These are phyloP conservation scores for Leptosphaerulina australis DNA, from an alignment of 2,329 filamentous ascomycete species.

Conservation along the genomic window DNA sequence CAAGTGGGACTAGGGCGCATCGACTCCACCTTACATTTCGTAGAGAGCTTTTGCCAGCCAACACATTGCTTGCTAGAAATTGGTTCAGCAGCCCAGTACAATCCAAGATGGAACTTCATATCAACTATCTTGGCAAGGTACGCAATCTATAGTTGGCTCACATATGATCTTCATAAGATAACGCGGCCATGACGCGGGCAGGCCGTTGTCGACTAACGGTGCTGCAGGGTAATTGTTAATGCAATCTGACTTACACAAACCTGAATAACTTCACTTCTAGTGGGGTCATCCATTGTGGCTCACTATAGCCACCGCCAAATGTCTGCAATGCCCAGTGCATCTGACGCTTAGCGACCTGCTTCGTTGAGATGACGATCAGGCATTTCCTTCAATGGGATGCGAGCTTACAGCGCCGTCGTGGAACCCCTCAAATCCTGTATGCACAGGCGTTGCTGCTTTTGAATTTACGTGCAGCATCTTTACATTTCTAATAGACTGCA, in stretches of 20 bases:
- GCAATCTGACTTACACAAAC: constrained; percentile 4
- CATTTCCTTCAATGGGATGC: constrained; percentile 11
- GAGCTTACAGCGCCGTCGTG: constrained; percentile 3
- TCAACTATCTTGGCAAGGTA: constrained; percentile 4
- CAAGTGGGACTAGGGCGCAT: constrained; percentile 10
- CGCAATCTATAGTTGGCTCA: constrained; percentile 6
- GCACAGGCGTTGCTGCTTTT: constrained; percentile 4
- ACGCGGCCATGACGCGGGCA: constrained; percentile 6
- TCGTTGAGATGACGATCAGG: neutral
- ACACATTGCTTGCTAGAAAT: constrained; percentile 4
- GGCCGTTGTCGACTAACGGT: constrained; percentile 3
- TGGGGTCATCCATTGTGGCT: constrained; percentile 3
- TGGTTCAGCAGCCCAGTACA: constrained; percentile 8
- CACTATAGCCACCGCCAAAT: constrained; percentile 14
- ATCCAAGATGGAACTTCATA: neutral
- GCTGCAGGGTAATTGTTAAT: constrained; percentile 9
- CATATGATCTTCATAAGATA: constrained; percentile 8
- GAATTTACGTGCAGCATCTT: constrained; percentile 11
- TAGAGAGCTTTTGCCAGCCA: constrained; percentile 1
- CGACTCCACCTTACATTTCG: constrained; percentile 2
- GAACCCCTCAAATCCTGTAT: constrained; percentile 1
- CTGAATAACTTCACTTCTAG: neutral
- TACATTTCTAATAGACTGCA: neutral
- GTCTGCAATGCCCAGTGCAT: constrained; percentile 11
- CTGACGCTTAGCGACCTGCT: constrained; percentile 6